Percentiles rank a stretch among this genome's conserved stretches.
These are phyloP conservation scores for Globisporangium carolinianum DNA, from an alignment of 352 stramenopile genomes.

Conservation along the genomic window DNA sequence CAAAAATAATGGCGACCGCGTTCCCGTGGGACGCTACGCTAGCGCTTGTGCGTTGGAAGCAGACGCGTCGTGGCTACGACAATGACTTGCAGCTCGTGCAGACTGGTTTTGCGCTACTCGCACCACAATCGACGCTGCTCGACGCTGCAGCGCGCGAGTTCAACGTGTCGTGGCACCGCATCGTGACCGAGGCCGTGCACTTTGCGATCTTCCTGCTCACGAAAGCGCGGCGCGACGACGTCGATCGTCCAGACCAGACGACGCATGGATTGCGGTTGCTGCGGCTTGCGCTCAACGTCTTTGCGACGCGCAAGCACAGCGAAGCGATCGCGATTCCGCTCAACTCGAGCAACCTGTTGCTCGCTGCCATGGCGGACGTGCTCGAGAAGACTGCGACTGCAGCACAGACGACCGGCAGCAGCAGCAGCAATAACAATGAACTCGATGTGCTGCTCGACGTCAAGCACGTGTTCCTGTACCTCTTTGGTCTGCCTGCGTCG, in stretches of 20 bases:
- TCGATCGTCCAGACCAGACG: slow-evolving; percentile 22
- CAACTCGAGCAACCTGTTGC: slow-evolving; percentile 73
- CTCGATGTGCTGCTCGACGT: slow-evolving; percentile 41
- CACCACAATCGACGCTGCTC: slow-evolving; percentile 18
- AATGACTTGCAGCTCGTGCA: slow-evolving; percentile 32
- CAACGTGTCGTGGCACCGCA: slow-evolving; percentile 54
- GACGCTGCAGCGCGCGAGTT: slow-evolving; percentile 27
- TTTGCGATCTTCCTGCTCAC: slow-evolving; percentile 65
- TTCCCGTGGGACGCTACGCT: slow-evolving; percentile 39
- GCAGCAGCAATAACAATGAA: slow-evolving; percentile 3
- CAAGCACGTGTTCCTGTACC: slow-evolving; percentile 48
- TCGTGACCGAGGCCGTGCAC: slow-evolving; percentile 53
- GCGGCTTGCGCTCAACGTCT: slow-evolving; percentile 41
- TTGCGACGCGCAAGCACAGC: slow-evolving; percentile 18
- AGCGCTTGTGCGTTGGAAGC: slow-evolving; percentile 61
- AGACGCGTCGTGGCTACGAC: slow-evolving; percentile 47
- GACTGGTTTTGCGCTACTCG: slow-evolving; percentile 26
- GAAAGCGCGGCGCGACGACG: slow-evolving; percentile 36
- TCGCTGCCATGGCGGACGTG: slow-evolving; percentile 52
- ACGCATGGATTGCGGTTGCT: slow-evolving; percentile 41
- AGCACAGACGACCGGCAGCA: background rate
- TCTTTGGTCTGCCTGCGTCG: slow-evolving; percentile 43
- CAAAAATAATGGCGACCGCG: background rate
- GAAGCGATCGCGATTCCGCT: slow-evolving; percentile 32
- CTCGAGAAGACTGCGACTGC: slow-evolving; percentile 27